These are phyloP conservation scores for Trichophyton benhamiae DNA, from an alignment of 2,329 filamentous ascomycete genomes.

Conservation along the genomic window DNA sequence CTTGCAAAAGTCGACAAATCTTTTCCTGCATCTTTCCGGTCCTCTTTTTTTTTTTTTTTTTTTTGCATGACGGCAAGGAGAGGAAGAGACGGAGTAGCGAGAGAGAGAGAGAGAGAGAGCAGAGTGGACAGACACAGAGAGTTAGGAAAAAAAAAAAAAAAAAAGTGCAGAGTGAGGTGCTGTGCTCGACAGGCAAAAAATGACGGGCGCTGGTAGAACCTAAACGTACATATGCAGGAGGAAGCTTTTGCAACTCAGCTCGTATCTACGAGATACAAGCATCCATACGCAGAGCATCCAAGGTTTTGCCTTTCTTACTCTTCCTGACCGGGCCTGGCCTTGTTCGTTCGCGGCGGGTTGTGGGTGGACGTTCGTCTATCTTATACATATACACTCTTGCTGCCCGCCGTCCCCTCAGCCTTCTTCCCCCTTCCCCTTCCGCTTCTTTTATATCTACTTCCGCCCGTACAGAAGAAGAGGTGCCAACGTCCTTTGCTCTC, in stretches of 20 bases:
- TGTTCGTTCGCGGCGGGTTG: not conserved
- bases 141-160: not conserved
- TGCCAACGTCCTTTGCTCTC: conserved; percentile 1
- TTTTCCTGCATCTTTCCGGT: too few relatives aligned
- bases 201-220: not conserved
- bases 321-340: not conserved
- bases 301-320: not conserved
- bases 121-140: not conserved
- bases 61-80: not conserved
- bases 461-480: not conserved
- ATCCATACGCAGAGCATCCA: not conserved
- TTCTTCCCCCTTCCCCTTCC: not conserved
- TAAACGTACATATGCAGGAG: conserved; percentile 5
- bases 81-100: not conserved
- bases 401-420: not conserved
- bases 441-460: too few relatives aligned
- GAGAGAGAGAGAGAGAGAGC: not conserved
- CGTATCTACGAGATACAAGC: not conserved
- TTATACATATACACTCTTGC: not conserved
- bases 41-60: not conserved
- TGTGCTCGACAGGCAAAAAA: not conserved
- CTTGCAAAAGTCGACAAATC: not conserved
- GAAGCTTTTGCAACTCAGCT: conserved; percentile 5
- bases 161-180: not conserved
- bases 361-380: not conserved